Evolutionary conservation across 2,329 filamentous ascomycete genomes (phyloP), one percentile per base, ranked within the genome.

Genomic region (Ceratocystis diversiconidia): DNA sequence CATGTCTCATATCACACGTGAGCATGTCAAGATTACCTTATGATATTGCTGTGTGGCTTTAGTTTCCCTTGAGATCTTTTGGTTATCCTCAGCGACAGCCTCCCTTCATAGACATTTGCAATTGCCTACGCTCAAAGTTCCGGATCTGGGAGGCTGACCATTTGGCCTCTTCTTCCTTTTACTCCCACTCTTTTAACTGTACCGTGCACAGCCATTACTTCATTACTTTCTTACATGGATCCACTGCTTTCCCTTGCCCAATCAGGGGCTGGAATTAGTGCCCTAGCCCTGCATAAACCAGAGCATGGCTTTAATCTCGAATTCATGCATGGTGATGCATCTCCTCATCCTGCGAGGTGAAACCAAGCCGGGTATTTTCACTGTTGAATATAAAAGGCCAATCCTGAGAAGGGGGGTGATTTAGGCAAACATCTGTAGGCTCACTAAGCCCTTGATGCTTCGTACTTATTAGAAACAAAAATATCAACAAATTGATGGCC

Each of bases 261-360:
- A 59, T 59, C 17, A 30, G 12, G 32, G 6, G 12, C 28, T 36
- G 10, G 4, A 8, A 36, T 36, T 59, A 7, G 7, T 30, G 17
- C 28, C 55, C 55, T 25, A 30, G 55, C 55, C 55, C 55, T 59
- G 55, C 55, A 59, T 59, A 36, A 36, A 59, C 7, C 8, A 30
- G 55, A 30, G 55, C 55, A 59, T 32, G 55, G 55, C 17, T 59
- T 59, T 59, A 59, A 59, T 59, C 55, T 59, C 28, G 19, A 30
- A 36, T 59, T 59, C 19, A 59, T 59, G 55, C 55, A 59, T 59
- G 55, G 28, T 59, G 55, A 32, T 59, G 55, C 25, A 59, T 17
- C 25, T n/a, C 25, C 36, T 41, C 55, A 36, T 59, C 55, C 28
- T 59, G 7, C 55, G 55, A 59, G 12, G 30, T 59, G 55, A 59